Percentiles rank a stretch among this genome's conserved stretches.
phyloP scores from a whole-genome alignment of 495 filamentous ascomycete species.

The Penicillium cosmopolitanum region DNA sequence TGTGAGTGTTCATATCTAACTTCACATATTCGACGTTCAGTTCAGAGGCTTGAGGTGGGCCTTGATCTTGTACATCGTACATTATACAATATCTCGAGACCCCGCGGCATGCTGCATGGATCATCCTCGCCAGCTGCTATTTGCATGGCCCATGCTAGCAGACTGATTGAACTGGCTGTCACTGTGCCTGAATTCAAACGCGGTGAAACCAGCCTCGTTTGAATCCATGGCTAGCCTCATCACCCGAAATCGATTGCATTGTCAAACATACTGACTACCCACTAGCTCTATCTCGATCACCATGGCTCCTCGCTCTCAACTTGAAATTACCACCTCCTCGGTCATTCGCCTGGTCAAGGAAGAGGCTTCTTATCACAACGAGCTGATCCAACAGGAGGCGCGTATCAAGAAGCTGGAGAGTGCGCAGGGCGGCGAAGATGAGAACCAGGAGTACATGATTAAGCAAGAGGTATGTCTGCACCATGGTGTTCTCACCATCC shows the following conservation, averaged over 20 bases:
- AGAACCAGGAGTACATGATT: constrained; percentile 70
- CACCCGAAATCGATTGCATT: no score
- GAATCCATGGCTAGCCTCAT: no score
- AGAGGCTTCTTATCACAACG: constrained; percentile 84
- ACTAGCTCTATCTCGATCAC: constrained; percentile 11
- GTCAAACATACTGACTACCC: background rate
- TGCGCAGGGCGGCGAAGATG: constrained; percentile 55
- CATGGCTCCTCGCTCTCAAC: constrained; percentile 74
- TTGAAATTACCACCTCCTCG: constrained; percentile 72
- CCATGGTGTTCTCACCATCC: background rate
- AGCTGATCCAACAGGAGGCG: constrained; percentile 70
- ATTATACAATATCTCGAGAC: background rate
- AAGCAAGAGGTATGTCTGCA: constrained; percentile 74
- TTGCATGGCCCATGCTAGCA: background rate
- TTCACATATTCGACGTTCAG: background rate
- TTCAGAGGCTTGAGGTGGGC: background rate
- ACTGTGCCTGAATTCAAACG: no score
- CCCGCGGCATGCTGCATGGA: constrained; percentile 4
- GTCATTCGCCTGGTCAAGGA: constrained; percentile 88
- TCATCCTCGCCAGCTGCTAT: background rate
- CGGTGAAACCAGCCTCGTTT: no score
- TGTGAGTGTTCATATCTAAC: background rate
- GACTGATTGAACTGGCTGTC: no score
- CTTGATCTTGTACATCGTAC: background rate
- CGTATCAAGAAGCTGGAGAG: constrained; percentile 67